Evolutionary conservation across 1,284 basidiomycete species (phyloP).

Genomic region (Inonotus obliquus): DNA sequence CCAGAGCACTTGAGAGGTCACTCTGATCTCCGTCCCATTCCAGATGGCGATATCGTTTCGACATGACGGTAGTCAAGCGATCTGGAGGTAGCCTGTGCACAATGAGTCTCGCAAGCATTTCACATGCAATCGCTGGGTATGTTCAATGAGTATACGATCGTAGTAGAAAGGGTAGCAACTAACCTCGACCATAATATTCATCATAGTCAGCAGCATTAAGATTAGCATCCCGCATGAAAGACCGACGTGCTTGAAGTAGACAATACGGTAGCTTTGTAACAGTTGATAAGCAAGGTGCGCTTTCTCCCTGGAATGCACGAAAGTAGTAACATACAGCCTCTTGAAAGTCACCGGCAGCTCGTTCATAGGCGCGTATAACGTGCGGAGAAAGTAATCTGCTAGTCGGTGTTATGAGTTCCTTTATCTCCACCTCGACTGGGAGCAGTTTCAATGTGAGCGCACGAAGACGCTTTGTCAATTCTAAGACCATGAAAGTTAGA

Average conservation of each 20-base stretch:
- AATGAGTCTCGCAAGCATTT: conserved; percentile 81
- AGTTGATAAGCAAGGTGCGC: not conserved
- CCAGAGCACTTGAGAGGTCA: conserved; percentile 71
- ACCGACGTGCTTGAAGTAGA: conserved; percentile 72
- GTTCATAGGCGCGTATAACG: conserved; percentile 60
- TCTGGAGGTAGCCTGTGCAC: conserved; percentile 66
- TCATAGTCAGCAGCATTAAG: conserved; percentile 78
- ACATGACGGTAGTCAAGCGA: conserved; percentile 66
- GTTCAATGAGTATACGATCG: not conserved
- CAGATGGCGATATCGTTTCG: conserved; percentile 67
- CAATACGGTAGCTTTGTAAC: conserved; percentile 64
- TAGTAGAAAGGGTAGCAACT: conserved; percentile 4
- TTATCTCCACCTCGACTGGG: conserved; percentile 72
- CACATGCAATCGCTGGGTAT: conserved; percentile 66
- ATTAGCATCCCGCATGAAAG: conserved; percentile 74
- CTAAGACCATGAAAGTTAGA: conserved; percentile 33
- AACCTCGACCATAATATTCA: conserved; percentile 79
- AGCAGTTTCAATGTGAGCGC: conserved; percentile 74
- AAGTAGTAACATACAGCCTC: conserved; percentile 57
- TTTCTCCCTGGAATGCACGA: not conserved
- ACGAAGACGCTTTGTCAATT: conserved; percentile 76
- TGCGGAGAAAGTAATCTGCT: conserved; percentile 68
- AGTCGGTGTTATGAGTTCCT: conserved; percentile 56
- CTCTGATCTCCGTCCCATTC: conserved; percentile 77
- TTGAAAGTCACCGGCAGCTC: conserved; percentile 70